phyloP scores from a whole-genome alignment of 2,329 filamentous ascomycete species.

The Epichloe amarillans region DNA sequence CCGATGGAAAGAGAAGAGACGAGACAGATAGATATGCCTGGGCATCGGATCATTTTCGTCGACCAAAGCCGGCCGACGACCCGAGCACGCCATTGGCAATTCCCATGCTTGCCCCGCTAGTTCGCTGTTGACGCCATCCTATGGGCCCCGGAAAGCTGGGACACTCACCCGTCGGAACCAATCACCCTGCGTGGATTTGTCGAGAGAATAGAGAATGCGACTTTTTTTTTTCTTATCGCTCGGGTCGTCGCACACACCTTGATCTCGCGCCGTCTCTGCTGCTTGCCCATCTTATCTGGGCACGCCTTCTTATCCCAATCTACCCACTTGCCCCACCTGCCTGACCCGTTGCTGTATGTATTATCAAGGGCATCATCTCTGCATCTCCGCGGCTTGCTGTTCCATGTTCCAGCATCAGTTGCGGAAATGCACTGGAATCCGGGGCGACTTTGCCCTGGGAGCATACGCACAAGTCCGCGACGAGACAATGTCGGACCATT shows the following conservation, averaged over 20 bases:
- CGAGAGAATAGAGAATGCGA: background rate
- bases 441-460: too few species aligned
- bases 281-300: background rate
- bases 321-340: background rate
- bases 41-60: too few species aligned
- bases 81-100: background rate
- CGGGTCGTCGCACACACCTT: too few species aligned
- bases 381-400: background rate
- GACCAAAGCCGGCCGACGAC: background rate
- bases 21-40: too few species aligned
- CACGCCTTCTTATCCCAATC: background rate
- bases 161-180: constrained; percentile 8
- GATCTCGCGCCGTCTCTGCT: background rate
- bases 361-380: too few species aligned
- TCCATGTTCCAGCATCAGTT: too few species aligned
- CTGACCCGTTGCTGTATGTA: too few species aligned
- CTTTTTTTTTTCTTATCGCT: background rate
- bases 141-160: background rate
- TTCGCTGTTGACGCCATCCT: constrained; percentile 21
- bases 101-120: too few species aligned
- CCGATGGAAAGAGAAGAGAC: too few species aligned
- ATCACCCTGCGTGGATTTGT: constrained; percentile 3
- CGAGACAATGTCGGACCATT: too few species aligned
- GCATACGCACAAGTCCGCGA: too few species aligned
- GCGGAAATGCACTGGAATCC: too few species aligned